Evolutionary conservation across 2,329 filamentous ascomycete genomes (phyloP).

Genomic region (Hypoxylon sp.): DNA sequence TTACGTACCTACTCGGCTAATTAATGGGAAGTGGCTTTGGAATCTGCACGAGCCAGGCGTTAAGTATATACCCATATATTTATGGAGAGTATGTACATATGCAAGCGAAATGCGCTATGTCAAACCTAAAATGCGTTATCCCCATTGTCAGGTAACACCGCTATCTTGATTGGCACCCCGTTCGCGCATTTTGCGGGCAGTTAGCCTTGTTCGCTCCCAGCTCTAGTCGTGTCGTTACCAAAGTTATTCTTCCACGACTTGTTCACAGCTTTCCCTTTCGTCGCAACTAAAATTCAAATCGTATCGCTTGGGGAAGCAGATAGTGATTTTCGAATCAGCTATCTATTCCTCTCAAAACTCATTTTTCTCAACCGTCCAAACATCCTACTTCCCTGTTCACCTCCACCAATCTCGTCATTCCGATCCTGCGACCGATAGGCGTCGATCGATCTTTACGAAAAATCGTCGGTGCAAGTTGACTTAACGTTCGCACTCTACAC

Average conservation of each 20-base stretch:
- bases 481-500: neutral
- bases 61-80: neutral
- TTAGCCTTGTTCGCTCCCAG: constrained; percentile 43
- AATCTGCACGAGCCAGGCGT: neutral
- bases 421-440: constrained; percentile 39
- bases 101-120: constrained; percentile 4
- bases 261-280: constrained; percentile 23
- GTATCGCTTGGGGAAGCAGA: neutral
- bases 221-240: constrained; percentile 34
- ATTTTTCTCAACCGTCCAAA: constrained; percentile 1
- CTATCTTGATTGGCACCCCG: constrained; percentile 37
- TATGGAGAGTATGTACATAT: constrained; percentile 1
- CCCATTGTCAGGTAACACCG: constrained; percentile 24
- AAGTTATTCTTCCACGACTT: constrained; percentile 36
- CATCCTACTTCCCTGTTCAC: constrained; percentile 12
- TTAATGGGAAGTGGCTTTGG: constrained; percentile 11
- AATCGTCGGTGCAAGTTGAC: constrained; percentile 1
- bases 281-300: constrained; percentile 20
- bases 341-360: neutral
- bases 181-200: constrained; percentile 39
- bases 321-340: neutral
- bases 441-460: constrained; percentile 17
- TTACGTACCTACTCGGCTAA: constrained; percentile 3
- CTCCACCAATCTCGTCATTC: constrained; percentile 27
- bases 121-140: constrained; percentile 4